Percentiles rank a stretch among this genome's conserved stretches.
phyloP scores from a whole-genome alignment of 192 early-diverging fungal species.

The Glomus cerebriforme region DNA sequence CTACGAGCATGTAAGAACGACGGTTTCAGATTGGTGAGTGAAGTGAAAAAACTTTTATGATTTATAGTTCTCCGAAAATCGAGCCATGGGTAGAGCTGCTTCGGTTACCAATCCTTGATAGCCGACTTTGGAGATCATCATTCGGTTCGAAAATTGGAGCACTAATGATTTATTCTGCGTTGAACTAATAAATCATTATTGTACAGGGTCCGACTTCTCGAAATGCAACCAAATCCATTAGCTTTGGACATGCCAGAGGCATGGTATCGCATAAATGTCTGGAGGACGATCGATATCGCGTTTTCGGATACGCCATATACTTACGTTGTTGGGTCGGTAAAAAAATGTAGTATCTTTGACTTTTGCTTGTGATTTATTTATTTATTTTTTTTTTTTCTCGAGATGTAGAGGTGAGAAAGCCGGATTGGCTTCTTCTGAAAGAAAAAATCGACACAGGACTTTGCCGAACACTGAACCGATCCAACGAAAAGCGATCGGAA shows the following conservation, averaged over 20 bases:
- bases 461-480: slow-evolving; percentile 27
- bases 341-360: neutral
- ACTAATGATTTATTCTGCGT: no score
- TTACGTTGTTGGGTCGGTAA: slow-evolving; percentile 34
- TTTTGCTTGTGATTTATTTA: slow-evolving; percentile 14
- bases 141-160: neutral
- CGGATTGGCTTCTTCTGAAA: slow-evolving; percentile 29
- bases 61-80: slow-evolving; percentile 13
- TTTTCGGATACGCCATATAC: slow-evolving; percentile 32
- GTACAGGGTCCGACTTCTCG: slow-evolving; percentile 30
- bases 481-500: slow-evolving; percentile 33
- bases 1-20: slow-evolving; percentile 35
- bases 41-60: neutral
- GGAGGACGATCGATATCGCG: slow-evolving; percentile 33
- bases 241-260: slow-evolving; percentile 29
- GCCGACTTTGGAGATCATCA: neutral
- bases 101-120: neutral
- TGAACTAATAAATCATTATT: slow-evolving; percentile 2
- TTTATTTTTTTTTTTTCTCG: slow-evolving; percentile 29
- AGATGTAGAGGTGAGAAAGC: slow-evolving; percentile 31
- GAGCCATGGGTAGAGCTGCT: neutral
- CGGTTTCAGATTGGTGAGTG: slow-evolving; percentile 32
- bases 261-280: slow-evolving; percentile 34
- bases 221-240: slow-evolving; percentile 34
- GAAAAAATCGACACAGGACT: slow-evolving; percentile 33